Base-by-base conservation (phyloP, 495 filamentous ascomycete genomes). In the Alectoria sarmentosa region DNA sequence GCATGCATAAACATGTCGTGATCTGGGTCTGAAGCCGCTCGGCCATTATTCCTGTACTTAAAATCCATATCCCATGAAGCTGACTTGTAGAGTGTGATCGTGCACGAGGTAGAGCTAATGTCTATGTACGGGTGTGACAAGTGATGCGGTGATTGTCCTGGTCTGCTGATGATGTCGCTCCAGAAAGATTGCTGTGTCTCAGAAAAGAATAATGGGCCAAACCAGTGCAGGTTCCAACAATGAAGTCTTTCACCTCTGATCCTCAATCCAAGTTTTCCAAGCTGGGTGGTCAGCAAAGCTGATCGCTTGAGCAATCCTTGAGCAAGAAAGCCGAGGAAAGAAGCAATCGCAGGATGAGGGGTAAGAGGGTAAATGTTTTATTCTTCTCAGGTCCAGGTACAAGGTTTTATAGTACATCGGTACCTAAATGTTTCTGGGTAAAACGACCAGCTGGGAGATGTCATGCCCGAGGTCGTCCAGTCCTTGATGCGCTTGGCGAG, bases 21-120 rank as follows among this genome's bases (percentile, higher is more conserved):
- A 46, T 71, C 69, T 15, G 63, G 61, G 37, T 71, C 69, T n/a
- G 69, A 67, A 55, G 65, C 34, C 30, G 58, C 59, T 60, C 63
- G 60, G 41, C 55, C 59, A 30, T 66, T 48, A 4, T 41, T 55
- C 30, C 60, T 66, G 54, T 48, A 63, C 41, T 44, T 62, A n/a
- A 60, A 54, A 42, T 65, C 63, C 63, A 65, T 65, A 41, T 26
- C 55, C 56, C 42, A 60, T 60, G 54, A 60, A 26, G 56, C 17
- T 48, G 42, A 42, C 8, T 23, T 21, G 52, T 21, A 21, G 39
- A 48, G 30, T 3, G 28, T 56, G 56, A 28, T 58, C 30, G 37
- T 58, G 62, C 54, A 46, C 26, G 49, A n/a, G 42, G 34, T 28
- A 10, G 56, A 42, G 39, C 21, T 34, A 30, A 58, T 46, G 30